Conservation (phyloP, 2,329 filamentous ascomycete genomes). For the Colletotrichum gloeosporioides region DNA sequence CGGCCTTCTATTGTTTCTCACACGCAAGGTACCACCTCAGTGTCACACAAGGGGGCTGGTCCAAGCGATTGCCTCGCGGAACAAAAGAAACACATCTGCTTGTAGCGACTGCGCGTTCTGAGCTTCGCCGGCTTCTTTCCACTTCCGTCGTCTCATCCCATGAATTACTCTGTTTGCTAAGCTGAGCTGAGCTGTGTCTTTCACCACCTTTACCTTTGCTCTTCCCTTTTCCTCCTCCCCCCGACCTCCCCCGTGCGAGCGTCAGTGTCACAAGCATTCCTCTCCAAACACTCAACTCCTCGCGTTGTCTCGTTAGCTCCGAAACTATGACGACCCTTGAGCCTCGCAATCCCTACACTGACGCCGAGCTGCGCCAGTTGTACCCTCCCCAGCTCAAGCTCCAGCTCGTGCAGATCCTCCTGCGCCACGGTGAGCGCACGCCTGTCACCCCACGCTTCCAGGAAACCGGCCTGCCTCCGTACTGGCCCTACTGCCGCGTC, state of each 20-base stretch:
- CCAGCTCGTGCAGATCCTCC: constrained; percentile 86
- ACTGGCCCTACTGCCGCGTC: constrained; percentile 91
- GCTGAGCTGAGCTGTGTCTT: not conserved
- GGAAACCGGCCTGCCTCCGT: constrained; percentile 70
- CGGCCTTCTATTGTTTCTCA: not conserved
- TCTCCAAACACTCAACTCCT: not conserved
- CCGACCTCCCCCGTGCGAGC: not conserved
- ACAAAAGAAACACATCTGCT: not conserved
- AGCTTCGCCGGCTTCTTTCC: not conserved
- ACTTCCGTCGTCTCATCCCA: not conserved
- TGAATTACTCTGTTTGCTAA: not conserved
- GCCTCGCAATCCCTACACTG: constrained; percentile 77
- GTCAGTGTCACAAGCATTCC: constrained; percentile 10
- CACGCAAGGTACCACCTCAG: not conserved
- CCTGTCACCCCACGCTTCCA: constrained; percentile 89
- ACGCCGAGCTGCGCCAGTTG: constrained; percentile 78
- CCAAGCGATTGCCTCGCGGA: not conserved
- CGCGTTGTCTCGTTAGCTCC: not conserved
- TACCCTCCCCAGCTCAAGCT: constrained; percentile 84
- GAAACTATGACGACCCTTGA: constrained; percentile 76
- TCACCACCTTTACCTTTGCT: not conserved
- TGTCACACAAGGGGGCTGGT: not conserved
- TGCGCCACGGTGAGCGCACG: constrained; percentile 81
- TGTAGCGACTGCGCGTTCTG: not conserved
- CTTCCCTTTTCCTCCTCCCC: not conserved